Evolutionary conservation across 164 flowering plant genomes (phyloP), one percentile per base, ranked within the genome.

Genomic region (Macadamia tetraphylla): DNA sequence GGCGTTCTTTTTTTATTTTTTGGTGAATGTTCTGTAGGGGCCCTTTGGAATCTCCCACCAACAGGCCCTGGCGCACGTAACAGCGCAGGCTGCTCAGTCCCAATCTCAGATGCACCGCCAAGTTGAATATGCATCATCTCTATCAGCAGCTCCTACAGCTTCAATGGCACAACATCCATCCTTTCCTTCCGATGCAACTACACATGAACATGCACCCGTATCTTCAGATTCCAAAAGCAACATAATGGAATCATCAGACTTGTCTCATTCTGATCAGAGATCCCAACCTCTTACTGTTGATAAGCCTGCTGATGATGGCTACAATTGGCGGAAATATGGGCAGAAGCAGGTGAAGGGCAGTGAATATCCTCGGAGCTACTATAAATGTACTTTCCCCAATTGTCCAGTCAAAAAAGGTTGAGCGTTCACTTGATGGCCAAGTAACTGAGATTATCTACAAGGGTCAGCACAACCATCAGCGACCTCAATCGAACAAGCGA

Each of bases 281-380:
- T 71, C 73, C 31, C 85, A 81, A 63, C 55, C 81, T 43, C 65
- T 80, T 57, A 71, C 76, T 59, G 76, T 78, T 53, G 93, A 90
- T 73, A 92, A 86, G 71, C 92, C 92, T 60, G 79, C 73, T 6
- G 83, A 80, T 73, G 99, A 94, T 80, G 97, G 98, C 69, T 92
- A 83, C 71, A 90, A 94, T 73, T 94, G 99, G 99, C 78, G 98
- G 64, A 94, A 94, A 68, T 94, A 92, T 77, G 99, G 99, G 58
- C 97, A 92, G 83, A 92, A 94, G 80, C 94, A 87, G 69, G 97
- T 94, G 60, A 94, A 94, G 73, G 95, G 94, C 8, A 89, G 94
- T 70, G 97, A 89, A 66, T 89, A 71, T 79, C 97, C 97, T 57
- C 79, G 97, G 63, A 92, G 97, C 80, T 94, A 94, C 71, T 94